Base-by-base conservation (phyloP, 116 monocot genomes). In the Phalaenopsis hybrid region DNA sequence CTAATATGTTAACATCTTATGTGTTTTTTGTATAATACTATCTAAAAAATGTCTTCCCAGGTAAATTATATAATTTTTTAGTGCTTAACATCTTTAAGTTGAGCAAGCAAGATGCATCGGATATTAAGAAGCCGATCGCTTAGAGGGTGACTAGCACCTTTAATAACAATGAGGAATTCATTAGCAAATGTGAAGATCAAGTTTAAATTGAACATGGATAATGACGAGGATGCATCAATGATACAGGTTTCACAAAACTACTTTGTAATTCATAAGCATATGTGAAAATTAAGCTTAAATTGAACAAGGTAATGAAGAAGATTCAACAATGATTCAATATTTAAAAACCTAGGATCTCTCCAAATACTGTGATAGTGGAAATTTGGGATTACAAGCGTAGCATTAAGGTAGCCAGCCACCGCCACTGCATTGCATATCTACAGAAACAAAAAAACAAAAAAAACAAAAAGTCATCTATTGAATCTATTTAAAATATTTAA, bases 341-440 rank as follows among this genome's bases (percentile, higher is more conserved):
- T 16, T 11, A 75, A 41, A 75, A 78, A 99, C 99, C 99, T 99
- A 81, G 89, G 92, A 88, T 99, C 99, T 85, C 83, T 90, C 99
- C 99, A 99, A 70, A 99, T 84, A 84, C 99, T 99, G 80, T 99
- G 93, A 78, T 89, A 95, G 51, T 93, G 95, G 34, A 98, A 95
- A 84, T 95, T 93, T 81, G 98, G 98, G 18, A 99, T 91, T 11
- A 99, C 81, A 81, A 99, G 93, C 59, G 95, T 99, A 37, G 99
- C 99, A 90, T 99, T 99, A 34, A 99, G 85, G 86, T 91, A 95
- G 37, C 95, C 93, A 31, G 95, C 99, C 57, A 99, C 91, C 20
- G 99, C 99, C 76, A 99, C 99, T 18, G 99, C 99, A 92, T 99
- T 95, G 88, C 99, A 99, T 86, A 99, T 99, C 99, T 95, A 79